These are phyloP conservation scores for Batrachochytrium dendrobatidis DNA, from an alignment of 371 early-diverging fungal genomes.

Conservation along the genomic window DNA sequence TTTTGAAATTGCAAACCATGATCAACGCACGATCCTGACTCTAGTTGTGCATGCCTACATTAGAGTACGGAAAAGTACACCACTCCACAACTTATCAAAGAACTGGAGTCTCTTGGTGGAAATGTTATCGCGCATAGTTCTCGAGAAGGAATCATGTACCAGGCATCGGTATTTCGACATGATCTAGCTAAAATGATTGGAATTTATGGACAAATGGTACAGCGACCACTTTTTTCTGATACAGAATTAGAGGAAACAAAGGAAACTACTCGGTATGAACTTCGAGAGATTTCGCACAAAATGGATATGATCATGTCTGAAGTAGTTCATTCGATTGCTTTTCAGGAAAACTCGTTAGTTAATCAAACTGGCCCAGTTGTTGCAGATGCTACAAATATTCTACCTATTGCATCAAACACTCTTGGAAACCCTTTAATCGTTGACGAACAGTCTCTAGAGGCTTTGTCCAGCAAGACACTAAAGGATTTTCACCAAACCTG, in stretches of 20 bases:
- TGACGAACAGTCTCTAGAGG: conserved; percentile 50
- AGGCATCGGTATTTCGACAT: conserved; percentile 80
- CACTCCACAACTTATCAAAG: conserved; percentile 61
- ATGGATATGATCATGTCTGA: conserved; percentile 84
- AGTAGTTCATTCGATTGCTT: conserved; percentile 78
- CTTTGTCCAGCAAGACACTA: conserved; percentile 62
- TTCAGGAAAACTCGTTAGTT: not conserved
- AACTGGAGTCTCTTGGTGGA: conserved; percentile 81
- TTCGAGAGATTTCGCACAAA: conserved; percentile 74
- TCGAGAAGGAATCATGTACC: conserved; percentile 92
- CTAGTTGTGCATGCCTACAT: too few relatives aligned
- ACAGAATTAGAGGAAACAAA: conserved; percentile 78
- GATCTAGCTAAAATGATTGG: conserved; percentile 64
- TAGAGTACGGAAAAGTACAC: too few relatives aligned
- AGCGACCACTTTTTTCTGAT: conserved; percentile 57
- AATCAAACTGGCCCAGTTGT: not conserved
- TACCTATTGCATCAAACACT: conserved; percentile 44
- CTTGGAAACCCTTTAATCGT: conserved; percentile 82
- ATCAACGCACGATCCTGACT: too few relatives aligned
- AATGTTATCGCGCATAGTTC: conserved; percentile 82
- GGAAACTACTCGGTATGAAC: conserved; percentile 75
- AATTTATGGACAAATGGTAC: conserved; percentile 73
- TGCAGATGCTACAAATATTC: not conserved
- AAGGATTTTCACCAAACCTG: conserved; percentile 62
- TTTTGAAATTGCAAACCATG: too few relatives aligned